Percentiles rank a stretch among this genome's conserved stretches.
Conservation (phyloP, 768 basidiomycete genomes). For the Agrocybe praecox region DNA sequence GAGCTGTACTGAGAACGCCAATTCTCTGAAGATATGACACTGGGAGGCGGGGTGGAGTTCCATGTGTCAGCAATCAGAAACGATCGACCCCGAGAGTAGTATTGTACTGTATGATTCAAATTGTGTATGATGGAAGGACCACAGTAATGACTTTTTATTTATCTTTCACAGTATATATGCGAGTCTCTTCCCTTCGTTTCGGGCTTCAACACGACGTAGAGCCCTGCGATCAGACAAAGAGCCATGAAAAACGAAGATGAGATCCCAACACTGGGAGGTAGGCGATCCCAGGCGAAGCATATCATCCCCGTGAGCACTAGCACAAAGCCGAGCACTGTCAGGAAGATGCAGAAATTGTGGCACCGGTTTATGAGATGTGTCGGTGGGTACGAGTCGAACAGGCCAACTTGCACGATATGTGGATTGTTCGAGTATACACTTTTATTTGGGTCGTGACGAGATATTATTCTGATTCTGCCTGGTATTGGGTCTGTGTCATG, state of each 20-base stretch:
- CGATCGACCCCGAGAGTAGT: background rate
- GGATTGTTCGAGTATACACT: slow-evolving; percentile 5
- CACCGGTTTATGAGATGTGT: slow-evolving; percentile 12
- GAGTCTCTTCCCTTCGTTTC: slow-evolving; percentile 8
- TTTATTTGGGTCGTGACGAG: slow-evolving; percentile 1
- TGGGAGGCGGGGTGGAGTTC: background rate
- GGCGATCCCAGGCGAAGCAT: slow-evolving; percentile 15
- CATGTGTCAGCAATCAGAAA: background rate
- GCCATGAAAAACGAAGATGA: slow-evolving; percentile 7
- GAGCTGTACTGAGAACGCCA: background rate
- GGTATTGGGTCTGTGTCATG: slow-evolving; percentile 10
- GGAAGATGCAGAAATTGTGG: slow-evolving; percentile 13
- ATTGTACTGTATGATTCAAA: background rate
- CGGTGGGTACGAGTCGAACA: slow-evolving; percentile 7
- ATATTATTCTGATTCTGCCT: slow-evolving; percentile 5
- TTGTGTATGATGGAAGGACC: background rate
- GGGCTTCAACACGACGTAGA: slow-evolving; percentile 6
- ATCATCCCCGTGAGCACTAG: slow-evolving; percentile 13
- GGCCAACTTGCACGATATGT: slow-evolving; percentile 6
- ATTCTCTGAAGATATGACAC: background rate
- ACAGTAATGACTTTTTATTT: no score
- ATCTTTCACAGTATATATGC: slow-evolving; percentile 4
- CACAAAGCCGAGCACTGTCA: slow-evolving; percentile 14
- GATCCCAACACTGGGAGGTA: slow-evolving; percentile 10
- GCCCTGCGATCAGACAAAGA: slow-evolving; percentile 4